Evolutionary conservation across 2,329 filamentous ascomycete genomes (phyloP).

Genomic region (Epichloe sylvatica): DNA sequence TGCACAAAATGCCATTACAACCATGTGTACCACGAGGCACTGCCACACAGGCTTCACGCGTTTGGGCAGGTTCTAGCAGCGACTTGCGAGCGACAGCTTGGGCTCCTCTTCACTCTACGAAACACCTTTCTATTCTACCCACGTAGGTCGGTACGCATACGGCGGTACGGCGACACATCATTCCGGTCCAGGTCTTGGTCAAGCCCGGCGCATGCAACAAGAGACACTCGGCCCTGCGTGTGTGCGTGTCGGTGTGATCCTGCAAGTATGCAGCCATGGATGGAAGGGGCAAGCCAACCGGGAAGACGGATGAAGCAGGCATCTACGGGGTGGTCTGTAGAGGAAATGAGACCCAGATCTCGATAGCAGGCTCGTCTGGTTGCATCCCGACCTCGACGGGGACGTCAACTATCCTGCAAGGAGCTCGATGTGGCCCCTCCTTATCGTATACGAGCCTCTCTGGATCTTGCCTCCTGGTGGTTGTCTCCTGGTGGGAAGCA

Average conservation of each 20-base stretch:
- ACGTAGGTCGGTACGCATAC: no score
- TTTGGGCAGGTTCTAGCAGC: no score
- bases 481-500: not conserved
- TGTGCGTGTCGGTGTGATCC: not conserved
- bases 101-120: not conserved
- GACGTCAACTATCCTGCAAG: not conserved
- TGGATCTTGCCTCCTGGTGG: not conserved
- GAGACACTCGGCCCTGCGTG: not conserved
- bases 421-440: not conserved
- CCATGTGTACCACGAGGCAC: not conserved
- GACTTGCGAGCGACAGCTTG: not conserved
- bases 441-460: not conserved
- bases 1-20: not conserved
- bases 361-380: not conserved
- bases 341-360: not conserved
- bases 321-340: no score
- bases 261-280: constrained; percentile 1
- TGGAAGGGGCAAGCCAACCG: not conserved
- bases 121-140: no score
- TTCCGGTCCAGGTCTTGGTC: not conserved
- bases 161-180: not conserved
- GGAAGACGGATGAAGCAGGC: not conserved
- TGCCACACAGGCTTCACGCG: not conserved
- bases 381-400: not conserved
- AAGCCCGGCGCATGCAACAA: not conserved